Evolutionary conservation across 257 asterid genomes (phyloP).

Genomic region (Cinchona pubescens): DNA sequence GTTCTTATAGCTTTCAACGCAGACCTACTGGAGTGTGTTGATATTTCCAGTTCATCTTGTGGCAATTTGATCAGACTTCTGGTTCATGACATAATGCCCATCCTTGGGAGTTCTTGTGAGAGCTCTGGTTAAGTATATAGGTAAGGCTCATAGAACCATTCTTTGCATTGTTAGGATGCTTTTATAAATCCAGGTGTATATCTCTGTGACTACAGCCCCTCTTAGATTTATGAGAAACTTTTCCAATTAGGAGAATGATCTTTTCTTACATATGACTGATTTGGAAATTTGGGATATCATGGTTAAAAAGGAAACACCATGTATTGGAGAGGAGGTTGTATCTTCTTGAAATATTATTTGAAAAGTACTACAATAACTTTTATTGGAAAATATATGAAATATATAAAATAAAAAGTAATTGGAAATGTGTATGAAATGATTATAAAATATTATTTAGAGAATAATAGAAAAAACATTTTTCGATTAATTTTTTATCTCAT

Average conservation of each 20-base stretch:
- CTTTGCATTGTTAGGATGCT: constrained; percentile 41
- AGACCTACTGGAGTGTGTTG: constrained; percentile 68
- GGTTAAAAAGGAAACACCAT: neutral
- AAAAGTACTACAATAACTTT: no score
- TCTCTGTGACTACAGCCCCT: constrained; percentile 14
- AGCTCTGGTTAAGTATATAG: constrained; percentile 70
- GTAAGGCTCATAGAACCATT: constrained; percentile 33
- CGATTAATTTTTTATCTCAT: no score
- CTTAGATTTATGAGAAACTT: neutral
- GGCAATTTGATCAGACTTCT: constrained; percentile 54
- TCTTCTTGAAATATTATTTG: no score
- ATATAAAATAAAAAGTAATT: no score
- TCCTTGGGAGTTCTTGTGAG: constrained; percentile 77
- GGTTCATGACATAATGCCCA: constrained; percentile 65
- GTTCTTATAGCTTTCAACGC: constrained; percentile 69
- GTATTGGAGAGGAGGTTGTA: no score
- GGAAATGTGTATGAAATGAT: no score
- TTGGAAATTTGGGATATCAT: neutral
- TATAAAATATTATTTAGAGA: no score
- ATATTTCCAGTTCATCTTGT: constrained; percentile 51
- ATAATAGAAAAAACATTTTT: no score
- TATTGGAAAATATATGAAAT: no score
- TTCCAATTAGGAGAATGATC: constrained; percentile 2
- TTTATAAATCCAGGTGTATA: constrained; percentile 39
- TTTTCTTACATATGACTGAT: neutral